Base-by-base conservation (phyloP, 1,139 yeast species). In the Petasospora fabianii region DNA sequence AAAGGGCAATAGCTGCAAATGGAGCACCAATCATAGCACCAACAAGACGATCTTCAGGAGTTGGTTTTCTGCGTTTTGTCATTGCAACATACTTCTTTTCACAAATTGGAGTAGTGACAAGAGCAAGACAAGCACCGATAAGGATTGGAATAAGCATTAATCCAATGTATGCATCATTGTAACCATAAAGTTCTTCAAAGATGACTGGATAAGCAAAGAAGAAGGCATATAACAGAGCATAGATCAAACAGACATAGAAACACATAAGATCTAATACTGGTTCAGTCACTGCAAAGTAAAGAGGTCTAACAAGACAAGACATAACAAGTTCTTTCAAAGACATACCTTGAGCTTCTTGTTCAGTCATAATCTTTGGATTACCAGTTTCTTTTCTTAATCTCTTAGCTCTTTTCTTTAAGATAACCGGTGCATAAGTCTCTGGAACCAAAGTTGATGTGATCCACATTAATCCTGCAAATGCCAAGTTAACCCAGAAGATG, bases 11-110 rank as follows among this genome's bases (percentile, higher is more conserved):
- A 22, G 95, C 90, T 18, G 95, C 88, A 68, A 86, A 84, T 24
- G 95, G 95, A 24, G 94, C 75, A 39, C 96, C 96, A 49, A 88
- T 68, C 86, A 85, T 81, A 31, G 95, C 95, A 50, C 96, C 96
- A 37, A 84, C 56, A 34, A 87, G 65, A 61, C 96, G 75, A 62
- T 87, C 96, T 64, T 86, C 96, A 14, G 97, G 96, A 27, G 80
- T 77, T 34, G 95, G 85, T 19, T 61, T 69, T 61, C 95, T 73
- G 47, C 64, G 65, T 44, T 72, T 66, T 43, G 77, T 64, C 54
- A 82, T 55, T 28, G 62, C 61, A 35, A 70, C 59, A 59, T 86
- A 88, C 43, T 65, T 60, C 49, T 65, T 71, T 59, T 88, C 96
- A 46, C 87, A 61, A 30, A 77, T 54, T 19, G 90, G 87, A 2